These are phyloP conservation scores for Neurospora hispaniola DNA, from an alignment of 495 filamentous ascomycete species.

Conservation along the genomic window DNA sequence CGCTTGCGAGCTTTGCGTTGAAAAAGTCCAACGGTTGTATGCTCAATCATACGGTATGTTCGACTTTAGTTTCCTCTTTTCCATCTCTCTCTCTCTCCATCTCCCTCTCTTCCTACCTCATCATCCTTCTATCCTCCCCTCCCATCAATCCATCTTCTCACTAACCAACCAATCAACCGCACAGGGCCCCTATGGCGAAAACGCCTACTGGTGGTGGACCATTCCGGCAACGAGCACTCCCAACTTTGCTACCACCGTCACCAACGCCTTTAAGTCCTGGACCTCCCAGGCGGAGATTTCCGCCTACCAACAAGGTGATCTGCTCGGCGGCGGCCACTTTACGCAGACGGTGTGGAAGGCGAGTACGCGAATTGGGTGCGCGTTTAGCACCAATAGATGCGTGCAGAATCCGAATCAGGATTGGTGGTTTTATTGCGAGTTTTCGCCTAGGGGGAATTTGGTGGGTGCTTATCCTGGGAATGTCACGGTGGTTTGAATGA, in stretches of 20 bases:
- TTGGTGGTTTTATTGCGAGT: constrained; percentile 18
- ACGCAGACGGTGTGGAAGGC: constrained; percentile 20
- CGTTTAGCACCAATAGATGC: constrained; percentile 13
- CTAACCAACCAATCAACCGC: neutral
- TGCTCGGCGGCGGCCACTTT: constrained; percentile 10
- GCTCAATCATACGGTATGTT: constrained; percentile 10
- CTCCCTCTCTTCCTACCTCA: neutral
- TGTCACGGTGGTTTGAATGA: neutral
- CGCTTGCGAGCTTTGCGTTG: constrained; percentile 6
- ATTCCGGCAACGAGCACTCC: neutral
- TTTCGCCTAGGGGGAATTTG: constrained; percentile 11
- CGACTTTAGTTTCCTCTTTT: neutral
- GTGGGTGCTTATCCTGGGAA: constrained; percentile 6
- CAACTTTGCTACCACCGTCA: constrained; percentile 3
- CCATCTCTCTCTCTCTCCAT: no score
- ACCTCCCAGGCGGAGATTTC: constrained; percentile 4
- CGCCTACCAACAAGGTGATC: constrained; percentile 6
- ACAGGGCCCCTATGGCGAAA: constrained; percentile 16
- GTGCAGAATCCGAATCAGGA: constrained; percentile 9
- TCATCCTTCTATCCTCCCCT: no score
- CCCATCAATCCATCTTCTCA: no score
- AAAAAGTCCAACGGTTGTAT: constrained; percentile 13
- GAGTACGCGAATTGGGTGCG: constrained; percentile 11
- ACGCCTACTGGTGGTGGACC: constrained; percentile 12
- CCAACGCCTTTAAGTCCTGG: constrained; percentile 10